Conservation (phyloP, 1,139 yeast species). For the Diutina ranongensis region DNA sequence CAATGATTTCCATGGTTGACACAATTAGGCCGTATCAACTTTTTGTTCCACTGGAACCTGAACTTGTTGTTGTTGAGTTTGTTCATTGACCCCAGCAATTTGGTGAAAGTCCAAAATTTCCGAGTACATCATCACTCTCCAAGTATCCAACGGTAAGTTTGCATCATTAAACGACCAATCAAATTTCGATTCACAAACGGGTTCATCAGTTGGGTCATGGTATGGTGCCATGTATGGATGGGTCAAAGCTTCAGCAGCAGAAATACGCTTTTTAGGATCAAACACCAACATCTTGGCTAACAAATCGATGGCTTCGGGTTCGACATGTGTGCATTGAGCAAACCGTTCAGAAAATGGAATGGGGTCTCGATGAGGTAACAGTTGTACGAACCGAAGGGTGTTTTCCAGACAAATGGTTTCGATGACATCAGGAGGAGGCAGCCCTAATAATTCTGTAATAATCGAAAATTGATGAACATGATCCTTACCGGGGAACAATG, state of each 20-base stretch:
- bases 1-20: too few relatives aligned
- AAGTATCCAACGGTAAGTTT: conserved; percentile 92
- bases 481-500: conserved; percentile 95
- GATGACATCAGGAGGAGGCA: conserved; percentile 93
- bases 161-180: conserved; percentile 99
- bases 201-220: conserved; percentile 97
- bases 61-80: background rate
- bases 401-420: conserved; percentile 94
- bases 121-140: conserved; percentile 99
- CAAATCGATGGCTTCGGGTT: conserved; percentile 85
- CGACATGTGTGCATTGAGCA: conserved; percentile 55
- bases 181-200: conserved; percentile 82
- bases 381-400: conserved; percentile 85
- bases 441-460: conserved; percentile 89
- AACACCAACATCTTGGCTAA: conserved; percentile 84
- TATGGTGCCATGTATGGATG: conserved; percentile 96
- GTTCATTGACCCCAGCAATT: conserved; percentile 4
- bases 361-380: conserved; percentile 87
- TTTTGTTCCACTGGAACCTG: background rate
- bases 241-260: conserved; percentile 80
- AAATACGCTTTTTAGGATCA: conserved; percentile 88
- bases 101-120: conserved; percentile 94
- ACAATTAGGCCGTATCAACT: background rate
- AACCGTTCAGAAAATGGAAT: conserved; percentile 79
- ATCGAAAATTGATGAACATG: conserved; percentile 97